Evolutionary conservation across 169 alveolate genomes (phyloP).

Genomic region (Plasmodium knowlesi): DNA sequence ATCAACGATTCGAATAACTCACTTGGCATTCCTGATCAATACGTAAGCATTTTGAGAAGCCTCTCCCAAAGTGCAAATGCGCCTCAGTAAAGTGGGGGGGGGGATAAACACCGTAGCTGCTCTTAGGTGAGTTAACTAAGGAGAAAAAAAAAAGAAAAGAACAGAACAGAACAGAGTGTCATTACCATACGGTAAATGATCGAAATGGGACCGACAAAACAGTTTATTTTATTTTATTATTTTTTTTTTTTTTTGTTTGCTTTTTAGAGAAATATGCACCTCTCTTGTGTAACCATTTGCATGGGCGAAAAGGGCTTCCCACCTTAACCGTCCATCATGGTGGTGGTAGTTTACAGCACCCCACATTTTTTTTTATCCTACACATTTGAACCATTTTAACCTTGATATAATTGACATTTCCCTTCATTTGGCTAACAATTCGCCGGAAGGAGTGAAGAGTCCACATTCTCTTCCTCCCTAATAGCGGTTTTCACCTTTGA

Average conservation of each 20-base stretch:
- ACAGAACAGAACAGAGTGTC: not conserved
- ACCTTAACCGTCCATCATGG: not conserved
- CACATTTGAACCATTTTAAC: not conserved
- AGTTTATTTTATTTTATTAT: not conserved
- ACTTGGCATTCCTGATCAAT: conserved; percentile 44
- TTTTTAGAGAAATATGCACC: not conserved
- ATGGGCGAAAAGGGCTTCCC: not conserved
- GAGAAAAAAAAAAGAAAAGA: no score
- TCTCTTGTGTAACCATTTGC: not conserved
- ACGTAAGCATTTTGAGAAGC: conserved; percentile 45
- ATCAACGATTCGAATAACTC: conserved; percentile 31
- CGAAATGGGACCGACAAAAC: not conserved
- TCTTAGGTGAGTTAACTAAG: not conserved
- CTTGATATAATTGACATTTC: not conserved
- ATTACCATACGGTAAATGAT: not conserved
- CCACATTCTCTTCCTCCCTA: not conserved
- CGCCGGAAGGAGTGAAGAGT: not conserved
- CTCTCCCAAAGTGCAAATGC: conserved; percentile 32
- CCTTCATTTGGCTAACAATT: not conserved
- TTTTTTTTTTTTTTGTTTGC: not conserved
- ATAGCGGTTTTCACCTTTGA: not conserved
- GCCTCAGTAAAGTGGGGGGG: not conserved
- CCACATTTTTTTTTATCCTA: not conserved
- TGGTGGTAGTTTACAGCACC: not conserved
- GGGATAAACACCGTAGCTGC: not conserved